Conservation (phyloP, 345 rosid species). For the Lagerstroemia speciosa region DNA sequence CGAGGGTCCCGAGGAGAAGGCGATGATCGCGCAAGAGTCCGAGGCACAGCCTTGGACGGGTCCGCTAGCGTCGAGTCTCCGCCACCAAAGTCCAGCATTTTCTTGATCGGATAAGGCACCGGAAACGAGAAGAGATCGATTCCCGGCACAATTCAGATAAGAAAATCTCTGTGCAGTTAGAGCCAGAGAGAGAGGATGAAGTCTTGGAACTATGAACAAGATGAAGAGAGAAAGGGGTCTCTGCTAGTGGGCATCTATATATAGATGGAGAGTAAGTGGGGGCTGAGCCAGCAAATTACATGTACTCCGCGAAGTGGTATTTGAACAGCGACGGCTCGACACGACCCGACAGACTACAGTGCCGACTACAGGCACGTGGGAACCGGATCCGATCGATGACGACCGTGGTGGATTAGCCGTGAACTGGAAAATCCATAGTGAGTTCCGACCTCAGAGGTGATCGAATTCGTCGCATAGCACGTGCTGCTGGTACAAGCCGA, state of each 20-base stretch:
- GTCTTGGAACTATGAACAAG: background rate
- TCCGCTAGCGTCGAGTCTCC: background rate
- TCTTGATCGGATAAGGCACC: background rate
- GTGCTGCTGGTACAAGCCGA: too few species aligned
- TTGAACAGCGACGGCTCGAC: background rate
- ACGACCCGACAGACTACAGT: background rate
- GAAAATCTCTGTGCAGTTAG: background rate
- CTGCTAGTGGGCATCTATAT: background rate
- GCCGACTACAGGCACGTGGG: too few species aligned
- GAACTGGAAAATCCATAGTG: too few species aligned
- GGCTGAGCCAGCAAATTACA: background rate
- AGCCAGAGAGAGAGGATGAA: background rate
- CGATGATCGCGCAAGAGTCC: background rate
- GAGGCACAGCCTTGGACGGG: background rate
- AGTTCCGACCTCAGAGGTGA: too few species aligned
- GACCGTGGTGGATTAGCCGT: too few species aligned
- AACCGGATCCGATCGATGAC: too few species aligned
- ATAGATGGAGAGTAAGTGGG: background rate
- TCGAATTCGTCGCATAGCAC: too few species aligned
- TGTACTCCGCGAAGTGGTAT: background rate
- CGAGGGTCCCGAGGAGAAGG: constrained; percentile 28
- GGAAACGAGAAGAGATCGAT: background rate
- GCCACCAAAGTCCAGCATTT: background rate
- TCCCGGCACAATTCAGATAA: too few species aligned
- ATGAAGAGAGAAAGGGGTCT: background rate